Base-by-base conservation (phyloP, 2,329 filamentous ascomycete species). In the Sporothrix curviconia region DNA sequence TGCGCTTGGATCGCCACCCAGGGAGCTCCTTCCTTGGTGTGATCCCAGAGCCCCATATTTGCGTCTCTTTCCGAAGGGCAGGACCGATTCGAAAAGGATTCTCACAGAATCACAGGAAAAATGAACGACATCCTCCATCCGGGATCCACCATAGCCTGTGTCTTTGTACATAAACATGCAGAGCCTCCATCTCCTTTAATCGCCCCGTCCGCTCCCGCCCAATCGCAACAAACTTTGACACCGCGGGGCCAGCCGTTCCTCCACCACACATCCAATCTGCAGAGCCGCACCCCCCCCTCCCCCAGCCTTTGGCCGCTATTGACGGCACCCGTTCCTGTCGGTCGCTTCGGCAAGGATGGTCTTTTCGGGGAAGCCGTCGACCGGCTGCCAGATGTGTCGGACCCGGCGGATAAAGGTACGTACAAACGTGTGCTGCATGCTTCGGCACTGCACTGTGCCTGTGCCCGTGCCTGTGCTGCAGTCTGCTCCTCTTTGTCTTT, bases 381-480 rank as follows among this genome's bases (percentile, higher is more conserved):
- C 77, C 72, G 86, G 85, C 65, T 90, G 86, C 66, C 85, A 87
- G 72, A 89, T 86, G 81, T 90, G 86, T 69, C 81, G 86, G 68
- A 86, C 80, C 36, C 78, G 86, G 62, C 79, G 86, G 64, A 89
- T 90, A 67, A 89, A 89, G 79, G 86, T 87, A 76, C 61, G 76
- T 8, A 7, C 17, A 32, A 7, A 32, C 28, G 28, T 32, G 11
- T 32, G 28, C 28, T n/a, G 28, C 28, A 32, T 32, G 28, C 11
- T 32, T 32, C 11, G 28, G 28, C 28, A 32, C 28, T 32, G 28
- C 28, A 32, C 5, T 11, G 28, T 11, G 28, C 6, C 28, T 5
- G 6, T 11, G 28, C 11, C 28, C 28, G 11, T 32, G n/a, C n/a
- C 28, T 11, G 28, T 11, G 5, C 28, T 32, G 6, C 28, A 32